Percentiles rank a stretch among this genome's conserved stretches.
Evolutionary conservation across 179 eudicot species (phyloP).

Genomic region (Dionaea muscipula): DNA sequence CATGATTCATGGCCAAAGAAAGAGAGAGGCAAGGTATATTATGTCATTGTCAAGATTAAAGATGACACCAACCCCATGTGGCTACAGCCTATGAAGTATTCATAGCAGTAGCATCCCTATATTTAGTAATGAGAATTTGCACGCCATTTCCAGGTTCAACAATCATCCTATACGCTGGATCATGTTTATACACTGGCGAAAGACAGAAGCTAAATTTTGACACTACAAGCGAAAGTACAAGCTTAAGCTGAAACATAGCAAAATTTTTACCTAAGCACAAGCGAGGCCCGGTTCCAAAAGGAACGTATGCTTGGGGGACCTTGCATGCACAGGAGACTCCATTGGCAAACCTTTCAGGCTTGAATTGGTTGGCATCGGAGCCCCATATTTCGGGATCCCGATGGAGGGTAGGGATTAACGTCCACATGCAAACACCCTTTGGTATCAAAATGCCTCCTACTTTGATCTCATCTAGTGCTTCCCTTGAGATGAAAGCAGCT

Average conservation of each 20-base stretch:
- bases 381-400: slow-evolving; percentile 35
- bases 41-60: too few relatives aligned
- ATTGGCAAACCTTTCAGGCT: slow-evolving; percentile 34
- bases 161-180: slow-evolving; percentile 30
- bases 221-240: slow-evolving; percentile 23
- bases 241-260: slow-evolving; percentile 37
- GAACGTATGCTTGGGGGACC: slow-evolving; percentile 33
- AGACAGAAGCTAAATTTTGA: slow-evolving; percentile 29
- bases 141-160: slow-evolving; percentile 35
- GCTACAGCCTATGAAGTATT: too few relatives aligned
- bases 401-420: slow-evolving; percentile 28
- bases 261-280: slow-evolving; percentile 40
- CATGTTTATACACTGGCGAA: slow-evolving; percentile 31
- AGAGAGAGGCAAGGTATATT: too few relatives aligned
- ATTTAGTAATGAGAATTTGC: slow-evolving; percentile 19
- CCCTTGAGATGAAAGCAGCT: slow-evolving; percentile 33
- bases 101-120: neutral
- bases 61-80: too few relatives aligned
- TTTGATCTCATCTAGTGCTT: slow-evolving; percentile 26
- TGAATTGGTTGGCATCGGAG: slow-evolving; percentile 26
- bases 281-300: slow-evolving; percentile 35
- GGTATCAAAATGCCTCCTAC: slow-evolving; percentile 26
- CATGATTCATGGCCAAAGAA: too few relatives aligned
- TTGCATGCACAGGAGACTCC: slow-evolving; percentile 34
- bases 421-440: slow-evolving; percentile 35